A percentile compares a stretch with the other conserved stretches of the same genome.
phyloP scores from a whole-genome alignment of 2,329 filamentous ascomycete genomes.

The Juglanconis oblonga region DNA sequence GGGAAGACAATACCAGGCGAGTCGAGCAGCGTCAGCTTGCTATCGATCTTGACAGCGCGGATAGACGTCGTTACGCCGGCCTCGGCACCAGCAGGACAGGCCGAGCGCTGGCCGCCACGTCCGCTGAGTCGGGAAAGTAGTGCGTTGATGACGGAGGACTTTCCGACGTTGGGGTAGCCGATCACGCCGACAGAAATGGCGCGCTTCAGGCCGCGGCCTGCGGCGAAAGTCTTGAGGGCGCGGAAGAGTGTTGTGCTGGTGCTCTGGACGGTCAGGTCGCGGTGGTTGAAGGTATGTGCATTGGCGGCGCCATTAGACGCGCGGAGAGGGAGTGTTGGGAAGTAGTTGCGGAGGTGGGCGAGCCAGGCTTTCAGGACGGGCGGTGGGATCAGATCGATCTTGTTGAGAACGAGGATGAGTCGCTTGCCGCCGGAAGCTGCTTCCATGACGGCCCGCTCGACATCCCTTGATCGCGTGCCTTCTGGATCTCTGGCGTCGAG shows the following conservation, averaged over 20 bases:
- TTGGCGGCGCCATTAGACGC: conserved; percentile 80
- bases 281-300: conserved; percentile 89
- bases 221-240: conserved; percentile 84
- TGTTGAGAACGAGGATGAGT: conserved; percentile 89
- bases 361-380: conserved; percentile 83
- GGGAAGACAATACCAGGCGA: conserved; percentile 95
- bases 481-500: conserved; percentile 90
- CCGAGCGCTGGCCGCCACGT: conserved; percentile 56
- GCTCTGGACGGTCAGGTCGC: conserved; percentile 79
- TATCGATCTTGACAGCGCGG: conserved; percentile 89
- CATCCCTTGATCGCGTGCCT: conserved; percentile 83
- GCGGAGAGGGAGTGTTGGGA: conserved; percentile 86
- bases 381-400: conserved; percentile 86
- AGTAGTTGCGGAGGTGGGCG: conserved; percentile 77
- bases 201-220: conserved; percentile 79
- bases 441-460: conserved; percentile 90
- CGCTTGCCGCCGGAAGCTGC: conserved; percentile 79
- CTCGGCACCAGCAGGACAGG: conserved; percentile 86
- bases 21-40: conserved; percentile 88
- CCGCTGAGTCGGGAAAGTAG: conserved; percentile 74
- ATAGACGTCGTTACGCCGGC: conserved; percentile 88
- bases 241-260: conserved; percentile 84
- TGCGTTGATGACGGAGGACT: conserved; percentile 94
- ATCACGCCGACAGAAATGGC: conserved; percentile 90
- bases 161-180: conserved; percentile 93